phyloP scores from a whole-genome alignment of 768 basidiomycete genomes.

The Tulasnella sp. region DNA sequence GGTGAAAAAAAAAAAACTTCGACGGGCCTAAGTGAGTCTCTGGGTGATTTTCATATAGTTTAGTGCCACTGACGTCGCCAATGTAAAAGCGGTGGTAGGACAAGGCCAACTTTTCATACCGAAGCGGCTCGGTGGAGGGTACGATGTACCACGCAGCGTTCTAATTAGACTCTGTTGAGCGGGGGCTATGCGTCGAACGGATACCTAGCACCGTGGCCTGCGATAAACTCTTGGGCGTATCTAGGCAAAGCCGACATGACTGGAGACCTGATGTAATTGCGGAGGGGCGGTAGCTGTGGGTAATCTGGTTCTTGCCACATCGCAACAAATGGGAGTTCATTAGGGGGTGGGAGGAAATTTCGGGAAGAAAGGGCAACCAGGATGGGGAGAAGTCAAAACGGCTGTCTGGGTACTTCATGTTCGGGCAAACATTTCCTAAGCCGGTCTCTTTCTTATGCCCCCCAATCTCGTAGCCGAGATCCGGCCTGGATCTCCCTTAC shows the following conservation, averaged over 20 bases:
- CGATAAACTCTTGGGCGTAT: background rate
- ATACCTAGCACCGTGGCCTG: background rate
- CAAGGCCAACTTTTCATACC: background rate
- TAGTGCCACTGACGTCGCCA: background rate
- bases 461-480: too few relatives aligned
- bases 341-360: too few relatives aligned
- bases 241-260: background rate
- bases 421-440: too few relatives aligned
- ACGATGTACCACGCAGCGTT: slow-evolving; percentile 6
- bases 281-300: background rate
- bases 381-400: too few relatives aligned
- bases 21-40: background rate
- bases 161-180: background rate
- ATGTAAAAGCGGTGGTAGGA: too few relatives aligned
- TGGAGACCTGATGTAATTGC: background rate
- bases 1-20: background rate
- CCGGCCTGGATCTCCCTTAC: too few relatives aligned
- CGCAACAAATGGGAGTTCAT: background rate
- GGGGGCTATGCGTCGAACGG: too few relatives aligned
- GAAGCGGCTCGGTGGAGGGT: background rate
- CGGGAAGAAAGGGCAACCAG: too few relatives aligned
- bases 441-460: too few relatives aligned
- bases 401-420: too few relatives aligned
- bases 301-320: background rate
- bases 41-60: background rate